A percentile compares a stretch with the other conserved stretches of the same genome.
Conservation (phyloP, 1,284 basidiomycete species). For the Cryptococcus sp. region DNA sequence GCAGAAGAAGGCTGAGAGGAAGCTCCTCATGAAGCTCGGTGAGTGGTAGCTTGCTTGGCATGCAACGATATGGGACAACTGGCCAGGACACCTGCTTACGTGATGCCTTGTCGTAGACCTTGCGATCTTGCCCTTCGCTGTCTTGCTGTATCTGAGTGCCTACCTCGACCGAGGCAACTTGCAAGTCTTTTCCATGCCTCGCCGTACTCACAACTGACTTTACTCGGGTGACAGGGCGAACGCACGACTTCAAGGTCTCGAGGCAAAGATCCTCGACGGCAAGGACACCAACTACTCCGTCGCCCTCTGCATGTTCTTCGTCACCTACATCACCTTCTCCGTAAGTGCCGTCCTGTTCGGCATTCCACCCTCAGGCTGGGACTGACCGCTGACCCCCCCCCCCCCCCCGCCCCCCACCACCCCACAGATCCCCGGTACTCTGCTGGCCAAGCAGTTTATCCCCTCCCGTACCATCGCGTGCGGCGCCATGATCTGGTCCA, state of each 20-base stretch:
- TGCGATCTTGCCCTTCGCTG: constrained; percentile 50
- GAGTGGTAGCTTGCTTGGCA: too few relatives aligned
- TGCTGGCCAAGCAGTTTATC: constrained; percentile 41
- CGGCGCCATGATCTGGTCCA: constrained; percentile 51
- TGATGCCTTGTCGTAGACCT: constrained; percentile 33
- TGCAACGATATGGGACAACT: too few relatives aligned
- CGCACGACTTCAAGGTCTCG: constrained; percentile 44
- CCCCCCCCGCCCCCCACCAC: too few relatives aligned
- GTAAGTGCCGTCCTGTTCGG: constrained; percentile 43
- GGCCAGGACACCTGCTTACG: too few relatives aligned
- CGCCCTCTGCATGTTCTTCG: constrained; percentile 48
- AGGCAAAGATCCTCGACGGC: constrained; percentile 37
- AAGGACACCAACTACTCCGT: constrained; percentile 48
- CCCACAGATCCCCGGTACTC: constrained; percentile 40
- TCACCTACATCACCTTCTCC: constrained; percentile 48
- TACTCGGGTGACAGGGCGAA: constrained; percentile 32
- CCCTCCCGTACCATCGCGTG: constrained; percentile 47
- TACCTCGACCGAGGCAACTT: constrained; percentile 51
- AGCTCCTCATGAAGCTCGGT: constrained; percentile 46
- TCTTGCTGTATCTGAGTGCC: constrained; percentile 50
- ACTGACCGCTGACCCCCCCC: constrained; percentile 5
- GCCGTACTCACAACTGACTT: neutral
- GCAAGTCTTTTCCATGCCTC: constrained; percentile 13
- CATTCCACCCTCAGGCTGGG: constrained; percentile 14
- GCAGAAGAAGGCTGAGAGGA: constrained; percentile 32